phyloP scores from a whole-genome alignment of 352 stramenopile species.

The Peronospora tabacina region DNA sequence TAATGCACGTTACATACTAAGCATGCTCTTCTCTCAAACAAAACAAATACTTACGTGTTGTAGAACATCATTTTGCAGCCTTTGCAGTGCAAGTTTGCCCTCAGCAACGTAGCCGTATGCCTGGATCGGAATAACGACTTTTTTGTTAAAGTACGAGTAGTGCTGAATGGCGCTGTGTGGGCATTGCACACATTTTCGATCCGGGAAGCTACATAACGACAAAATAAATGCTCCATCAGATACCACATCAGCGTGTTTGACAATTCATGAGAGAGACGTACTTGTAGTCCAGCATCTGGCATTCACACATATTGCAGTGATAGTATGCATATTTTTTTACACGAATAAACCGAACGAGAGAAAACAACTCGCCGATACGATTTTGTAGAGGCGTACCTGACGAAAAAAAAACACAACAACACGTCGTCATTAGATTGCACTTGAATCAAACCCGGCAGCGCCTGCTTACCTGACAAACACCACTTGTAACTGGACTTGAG shows the following conservation, averaged over 20 bases:
- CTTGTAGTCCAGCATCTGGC: conserved; percentile 94
- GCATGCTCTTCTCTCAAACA: not conserved
- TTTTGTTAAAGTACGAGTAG: conserved; percentile 98
- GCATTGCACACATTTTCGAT: conserved; percentile 88
- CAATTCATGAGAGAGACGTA: conserved; percentile 37
- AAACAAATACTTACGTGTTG: conserved; percentile 62
- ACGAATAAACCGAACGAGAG: conserved; percentile 94
- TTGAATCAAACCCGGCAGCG: not conserved
- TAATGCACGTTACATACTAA: conserved; percentile 1
- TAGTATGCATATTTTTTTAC: conserved; percentile 98
- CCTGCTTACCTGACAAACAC: conserved; percentile 91
- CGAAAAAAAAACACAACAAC: not conserved
- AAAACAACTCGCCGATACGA: conserved; percentile 92
- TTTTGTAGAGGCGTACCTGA: conserved; percentile 92
- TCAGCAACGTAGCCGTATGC: conserved; percentile 90
- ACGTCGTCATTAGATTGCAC: not conserved
- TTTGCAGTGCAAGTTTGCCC: conserved; percentile 92
- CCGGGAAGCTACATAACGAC: conserved; percentile 41
- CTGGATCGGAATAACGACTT: conserved; percentile 98
- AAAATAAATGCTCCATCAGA: conserved; percentile 8
- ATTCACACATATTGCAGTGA: conserved; percentile 92
- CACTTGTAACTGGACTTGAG: conserved; percentile 95
- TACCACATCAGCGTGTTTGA: conserved; percentile 3
- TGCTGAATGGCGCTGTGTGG: conserved; percentile 92
- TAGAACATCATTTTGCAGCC: conserved; percentile 90